Conservation (phyloP, 768 basidiomycete species). For the Rossbeevera mucosa region DNA sequence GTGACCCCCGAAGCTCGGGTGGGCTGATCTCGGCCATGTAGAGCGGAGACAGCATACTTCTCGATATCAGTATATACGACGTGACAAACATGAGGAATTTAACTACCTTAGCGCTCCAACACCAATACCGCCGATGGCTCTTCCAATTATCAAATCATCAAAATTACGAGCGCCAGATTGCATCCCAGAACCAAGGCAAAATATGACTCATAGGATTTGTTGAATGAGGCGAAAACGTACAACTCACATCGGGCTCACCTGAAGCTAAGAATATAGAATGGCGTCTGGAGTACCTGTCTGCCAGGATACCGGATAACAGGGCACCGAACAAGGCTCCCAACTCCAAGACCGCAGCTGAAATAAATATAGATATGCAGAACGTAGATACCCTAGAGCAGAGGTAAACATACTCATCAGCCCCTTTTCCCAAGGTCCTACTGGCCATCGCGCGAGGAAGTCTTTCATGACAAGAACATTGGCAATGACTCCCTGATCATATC, state of each 20-base stretch:
- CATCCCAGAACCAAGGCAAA: conserved; percentile 66
- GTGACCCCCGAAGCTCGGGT: conserved; percentile 73
- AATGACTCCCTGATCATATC: conserved; percentile 84
- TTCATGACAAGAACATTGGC: conserved; percentile 83
- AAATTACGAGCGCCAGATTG: conserved; percentile 60
- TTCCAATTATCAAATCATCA: conserved; percentile 57
- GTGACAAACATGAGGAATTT: conserved; percentile 8
- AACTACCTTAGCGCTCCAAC: conserved; percentile 68
- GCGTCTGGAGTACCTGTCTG: conserved; percentile 64
- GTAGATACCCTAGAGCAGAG: background rate
- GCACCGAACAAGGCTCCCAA: conserved; percentile 78
- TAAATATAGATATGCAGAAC: background rate
- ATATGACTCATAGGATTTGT: conserved; percentile 45
- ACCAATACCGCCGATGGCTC: conserved; percentile 73
- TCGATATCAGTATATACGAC: conserved; percentile 2
- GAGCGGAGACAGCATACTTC: conserved; percentile 71
- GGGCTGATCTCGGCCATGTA: conserved; percentile 86
- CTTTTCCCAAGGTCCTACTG: conserved; percentile 65
- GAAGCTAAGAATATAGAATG: conserved; percentile 65
- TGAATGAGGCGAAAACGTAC: background rate
- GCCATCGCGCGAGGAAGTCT: conserved; percentile 66
- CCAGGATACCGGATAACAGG: conserved; percentile 58
- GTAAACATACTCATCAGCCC: conserved; percentile 66
- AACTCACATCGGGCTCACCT: conserved; percentile 37
- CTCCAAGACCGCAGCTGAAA: conserved; percentile 69